These are phyloP conservation scores for Eucalyptus guilfoylei DNA, from an alignment of 345 rosid genomes.

Conservation along the genomic window DNA sequence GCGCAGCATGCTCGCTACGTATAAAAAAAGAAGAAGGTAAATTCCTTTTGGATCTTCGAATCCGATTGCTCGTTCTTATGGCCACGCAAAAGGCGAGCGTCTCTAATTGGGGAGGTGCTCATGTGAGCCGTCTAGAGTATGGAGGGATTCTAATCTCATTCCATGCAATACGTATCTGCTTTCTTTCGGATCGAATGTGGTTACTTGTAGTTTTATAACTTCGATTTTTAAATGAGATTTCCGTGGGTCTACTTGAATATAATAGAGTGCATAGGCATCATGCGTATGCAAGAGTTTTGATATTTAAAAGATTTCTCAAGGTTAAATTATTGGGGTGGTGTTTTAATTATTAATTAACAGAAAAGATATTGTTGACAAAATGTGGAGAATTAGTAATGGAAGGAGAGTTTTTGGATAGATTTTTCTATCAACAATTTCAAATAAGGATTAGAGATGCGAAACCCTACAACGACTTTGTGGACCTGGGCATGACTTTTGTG, in stretches of 20 bases:
- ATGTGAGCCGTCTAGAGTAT: neutral
- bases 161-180: neutral
- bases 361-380: neutral
- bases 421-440: neutral
- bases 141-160: neutral
- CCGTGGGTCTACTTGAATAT: fast-evolving
- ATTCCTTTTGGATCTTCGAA: neutral
- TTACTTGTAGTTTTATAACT: neutral
- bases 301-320: neutral
- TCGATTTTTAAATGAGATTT: neutral
- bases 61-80: neutral
- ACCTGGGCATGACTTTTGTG: neutral
- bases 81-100: neutral
- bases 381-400: neutral
- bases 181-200: neutral
- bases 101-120: too few species aligned
- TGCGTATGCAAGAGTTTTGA: neutral
- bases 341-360: neutral
- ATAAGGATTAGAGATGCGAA: neutral
- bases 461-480: neutral
- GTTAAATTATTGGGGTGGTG: neutral
- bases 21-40: neutral
- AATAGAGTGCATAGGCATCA: neutral
- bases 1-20: neutral
- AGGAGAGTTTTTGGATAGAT: neutral